A percentile compares a stretch with the other conserved stretches of the same genome.
Evolutionary conservation across 805 yeast species (phyloP).

Genomic region (Lipomyces chichibuensis): DNA sequence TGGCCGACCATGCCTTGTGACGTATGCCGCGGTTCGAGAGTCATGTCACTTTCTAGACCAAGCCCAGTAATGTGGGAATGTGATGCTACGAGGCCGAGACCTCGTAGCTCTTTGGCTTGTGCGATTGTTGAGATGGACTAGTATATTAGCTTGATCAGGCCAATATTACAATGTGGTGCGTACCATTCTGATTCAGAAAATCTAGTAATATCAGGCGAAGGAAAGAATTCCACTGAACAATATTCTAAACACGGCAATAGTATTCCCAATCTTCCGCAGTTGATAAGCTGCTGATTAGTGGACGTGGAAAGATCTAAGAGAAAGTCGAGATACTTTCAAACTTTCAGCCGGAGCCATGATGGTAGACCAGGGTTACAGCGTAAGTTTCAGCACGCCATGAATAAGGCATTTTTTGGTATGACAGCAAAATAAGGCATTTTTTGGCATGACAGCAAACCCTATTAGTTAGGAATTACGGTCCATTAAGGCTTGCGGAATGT

Average conservation of each 20-base stretch:
- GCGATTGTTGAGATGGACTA: conserved; percentile 42
- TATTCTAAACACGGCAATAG: neutral
- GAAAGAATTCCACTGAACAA: neutral
- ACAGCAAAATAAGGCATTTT: too few species aligned
- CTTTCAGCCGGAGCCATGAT: neutral
- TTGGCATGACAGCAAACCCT: too few species aligned
- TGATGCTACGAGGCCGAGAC: conserved; percentile 88
- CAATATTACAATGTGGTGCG: neutral
- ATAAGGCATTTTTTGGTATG: too few species aligned
- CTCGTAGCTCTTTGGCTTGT: conserved; percentile 55
- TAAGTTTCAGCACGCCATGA: neutral
- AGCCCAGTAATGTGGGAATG: conserved; percentile 96
- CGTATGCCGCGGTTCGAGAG: conserved; percentile 73
- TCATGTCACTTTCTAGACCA: conserved; percentile 82
- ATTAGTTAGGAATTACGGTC: too few species aligned
- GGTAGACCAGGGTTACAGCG: neutral
- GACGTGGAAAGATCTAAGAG: neutral
- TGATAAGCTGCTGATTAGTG: neutral
- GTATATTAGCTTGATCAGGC: neutral
- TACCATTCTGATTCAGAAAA: neutral
- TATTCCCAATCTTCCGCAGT: neutral
- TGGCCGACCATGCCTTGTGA: conserved; percentile 99
- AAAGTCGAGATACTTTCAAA: neutral
- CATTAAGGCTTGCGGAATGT: too few species aligned
- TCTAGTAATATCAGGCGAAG: neutral